A percentile compares a stretch with the other conserved stretches of the same genome.
Conservation (phyloP, 306 rosid genomes). For the Quercus agrifolia region DNA sequence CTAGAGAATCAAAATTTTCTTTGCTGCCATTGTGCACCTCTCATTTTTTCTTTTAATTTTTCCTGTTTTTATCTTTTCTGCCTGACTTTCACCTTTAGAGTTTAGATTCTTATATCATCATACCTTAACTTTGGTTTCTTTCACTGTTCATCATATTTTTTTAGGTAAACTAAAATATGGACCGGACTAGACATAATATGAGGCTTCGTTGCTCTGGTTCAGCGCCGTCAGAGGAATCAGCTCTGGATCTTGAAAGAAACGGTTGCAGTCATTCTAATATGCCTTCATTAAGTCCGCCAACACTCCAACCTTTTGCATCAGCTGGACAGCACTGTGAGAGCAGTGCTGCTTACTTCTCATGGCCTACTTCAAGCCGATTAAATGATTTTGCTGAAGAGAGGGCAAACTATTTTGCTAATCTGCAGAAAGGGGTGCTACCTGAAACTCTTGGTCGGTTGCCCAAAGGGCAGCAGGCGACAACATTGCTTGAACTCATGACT, state of each 20-base stretch:
- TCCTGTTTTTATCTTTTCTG: neutral
- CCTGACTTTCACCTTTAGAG: neutral
- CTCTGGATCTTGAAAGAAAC: conserved; percentile 90
- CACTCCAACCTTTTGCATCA: conserved; percentile 88
- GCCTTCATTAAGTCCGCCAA: conserved; percentile 83
- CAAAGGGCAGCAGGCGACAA: conserved; percentile 92
- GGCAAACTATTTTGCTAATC: conserved; percentile 85
- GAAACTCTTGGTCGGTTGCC: conserved; percentile 80
- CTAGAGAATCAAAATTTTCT: conserved; percentile 1
- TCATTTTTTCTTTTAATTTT: neutral
- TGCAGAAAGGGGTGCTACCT: conserved; percentile 92
- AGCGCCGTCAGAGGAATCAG: conserved; percentile 92
- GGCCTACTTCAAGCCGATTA: conserved; percentile 93
- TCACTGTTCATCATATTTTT: neutral
- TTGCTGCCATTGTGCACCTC: conserved; percentile 2
- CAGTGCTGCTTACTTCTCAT: conserved; percentile 92
- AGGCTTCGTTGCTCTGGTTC: conserved; percentile 76
- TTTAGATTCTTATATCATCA: neutral
- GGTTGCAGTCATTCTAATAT: conserved; percentile 85
- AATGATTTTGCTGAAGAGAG: conserved; percentile 88
- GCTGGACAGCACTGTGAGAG: conserved; percentile 97
- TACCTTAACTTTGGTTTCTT: neutral
- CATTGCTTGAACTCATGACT: conserved; percentile 97
- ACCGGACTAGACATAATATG: conserved; percentile 55
- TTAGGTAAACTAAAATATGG: conserved; percentile 57